Percentiles rank a stretch among this genome's conserved stretches.
Evolutionary conservation across 2,329 filamentous ascomycete species (phyloP).

Genomic region (Sphaceloma murrayae): DNA sequence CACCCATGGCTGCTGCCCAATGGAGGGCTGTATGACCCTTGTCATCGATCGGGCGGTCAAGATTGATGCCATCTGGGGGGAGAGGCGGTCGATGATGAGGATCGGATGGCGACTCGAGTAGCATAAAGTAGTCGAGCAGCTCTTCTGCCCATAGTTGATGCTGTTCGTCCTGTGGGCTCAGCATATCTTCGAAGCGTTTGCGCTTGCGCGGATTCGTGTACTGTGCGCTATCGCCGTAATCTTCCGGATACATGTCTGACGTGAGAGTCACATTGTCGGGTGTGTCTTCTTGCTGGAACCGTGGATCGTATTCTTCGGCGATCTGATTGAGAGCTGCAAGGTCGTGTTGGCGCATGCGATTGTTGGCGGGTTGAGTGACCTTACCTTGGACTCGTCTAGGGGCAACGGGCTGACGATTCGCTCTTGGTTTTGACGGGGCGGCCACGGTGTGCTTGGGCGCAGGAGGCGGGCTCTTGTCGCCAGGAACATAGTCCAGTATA

Average conservation of each 20-base stretch:
- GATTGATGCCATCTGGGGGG: constrained; percentile 76
- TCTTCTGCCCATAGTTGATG: constrained; percentile 89
- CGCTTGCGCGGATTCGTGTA: constrained; percentile 54
- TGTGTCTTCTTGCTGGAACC: constrained; percentile 62
- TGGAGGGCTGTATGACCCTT: constrained; percentile 89
- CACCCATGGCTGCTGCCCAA: constrained; percentile 97
- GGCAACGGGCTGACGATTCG: constrained; percentile 53
- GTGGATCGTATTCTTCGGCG: constrained; percentile 57
- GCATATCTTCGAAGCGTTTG: constrained; percentile 56
- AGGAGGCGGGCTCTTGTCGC: constrained; percentile 79
- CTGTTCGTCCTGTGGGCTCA: constrained; percentile 61
- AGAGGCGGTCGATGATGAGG: constrained; percentile 61
- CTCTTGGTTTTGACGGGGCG: constrained; percentile 66
- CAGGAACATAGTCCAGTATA: constrained; percentile 83
- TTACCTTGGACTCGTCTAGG: constrained; percentile 17
- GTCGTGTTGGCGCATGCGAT: constrained; percentile 18
- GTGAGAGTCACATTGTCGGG: constrained; percentile 75
- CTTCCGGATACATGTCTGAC: constrained; percentile 66
- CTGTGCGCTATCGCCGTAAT: constrained; percentile 69
- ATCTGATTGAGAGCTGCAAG: constrained; percentile 33
- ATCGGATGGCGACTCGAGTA: constrained; percentile 47
- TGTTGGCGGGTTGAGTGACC: neutral
- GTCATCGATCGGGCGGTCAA: constrained; percentile 86
- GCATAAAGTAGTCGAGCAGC: constrained; percentile 90
- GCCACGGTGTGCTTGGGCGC: constrained; percentile 78